These are phyloP conservation scores for Monosporascus sp. DNA, from an alignment of 2,329 filamentous ascomycete genomes.

Conservation along the genomic window DNA sequence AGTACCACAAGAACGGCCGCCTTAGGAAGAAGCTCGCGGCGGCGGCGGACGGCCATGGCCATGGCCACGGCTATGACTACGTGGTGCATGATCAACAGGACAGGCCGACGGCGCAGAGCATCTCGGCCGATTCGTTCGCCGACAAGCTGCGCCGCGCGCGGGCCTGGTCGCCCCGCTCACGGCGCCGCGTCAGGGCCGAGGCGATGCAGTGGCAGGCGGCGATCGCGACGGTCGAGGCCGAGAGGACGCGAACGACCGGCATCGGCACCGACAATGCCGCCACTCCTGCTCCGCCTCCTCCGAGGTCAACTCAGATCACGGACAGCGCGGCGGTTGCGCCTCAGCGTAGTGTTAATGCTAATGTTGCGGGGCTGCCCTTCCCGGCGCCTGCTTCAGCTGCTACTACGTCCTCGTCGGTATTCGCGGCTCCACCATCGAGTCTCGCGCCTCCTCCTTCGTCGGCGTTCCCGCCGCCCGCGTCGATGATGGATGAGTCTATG, in stretches of 20 bases:
- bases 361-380: too few relatives aligned
- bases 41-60: too few relatives aligned
- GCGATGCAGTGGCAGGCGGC: conserved; percentile 24
- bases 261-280: too few relatives aligned
- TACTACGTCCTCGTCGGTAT: neutral
- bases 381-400: neutral
- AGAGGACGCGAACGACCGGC: conserved; percentile 4
- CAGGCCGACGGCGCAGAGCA: conserved; percentile 4
- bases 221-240: conserved; percentile 23
- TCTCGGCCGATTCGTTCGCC: conserved; percentile 13
- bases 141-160: conserved; percentile 19
- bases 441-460: too few relatives aligned
- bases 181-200: conserved; percentile 20
- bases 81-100: neutral
- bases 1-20: too few relatives aligned
- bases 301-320: neutral
- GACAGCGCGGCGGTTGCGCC: too few relatives aligned
- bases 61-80: conserved; percentile 1
- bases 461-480: neutral
- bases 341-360: too few relatives aligned
- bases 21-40: too few relatives aligned
- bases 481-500: neutral
- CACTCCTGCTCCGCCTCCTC: too few relatives aligned
- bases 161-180: conserved; percentile 17
- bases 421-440: neutral